These are phyloP conservation scores for Boletus semigastroideus DNA, from an alignment of 1,284 basidiomycete genomes.

Conservation along the genomic window DNA sequence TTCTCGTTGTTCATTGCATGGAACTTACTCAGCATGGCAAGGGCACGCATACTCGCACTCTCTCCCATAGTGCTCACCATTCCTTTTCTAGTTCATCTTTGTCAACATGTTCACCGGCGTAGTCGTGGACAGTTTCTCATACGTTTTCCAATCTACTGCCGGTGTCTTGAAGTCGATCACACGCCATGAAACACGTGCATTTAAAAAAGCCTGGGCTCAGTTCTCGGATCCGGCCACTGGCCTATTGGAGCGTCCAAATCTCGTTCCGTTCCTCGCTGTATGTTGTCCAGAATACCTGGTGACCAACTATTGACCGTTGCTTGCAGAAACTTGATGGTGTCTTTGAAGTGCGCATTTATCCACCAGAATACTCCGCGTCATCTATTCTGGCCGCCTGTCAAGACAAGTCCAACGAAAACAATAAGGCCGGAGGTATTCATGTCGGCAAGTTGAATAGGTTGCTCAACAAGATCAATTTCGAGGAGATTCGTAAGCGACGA, in stretches of 20 bases:
- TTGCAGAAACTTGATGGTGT: slow-evolving; percentile 74
- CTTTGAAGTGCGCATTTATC: slow-evolving; percentile 86
- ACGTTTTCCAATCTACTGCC: slow-evolving; percentile 88
- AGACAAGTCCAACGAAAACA: slow-evolving; percentile 24
- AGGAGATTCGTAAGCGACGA: slow-evolving; percentile 62
- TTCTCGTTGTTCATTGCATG: slow-evolving; percentile 91
- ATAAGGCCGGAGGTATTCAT: slow-evolving; percentile 57
- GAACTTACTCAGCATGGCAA: slow-evolving; percentile 95
- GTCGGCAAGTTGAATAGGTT: slow-evolving; percentile 59
- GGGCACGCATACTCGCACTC: slow-evolving; percentile 23
- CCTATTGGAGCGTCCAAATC: slow-evolving; percentile 69
- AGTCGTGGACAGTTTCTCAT: slow-evolving; percentile 96
- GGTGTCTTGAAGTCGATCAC: slow-evolving; percentile 76
- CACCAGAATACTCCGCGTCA: slow-evolving; percentile 60
- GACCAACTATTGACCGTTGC: neutral
- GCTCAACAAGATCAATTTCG: slow-evolving; percentile 66
- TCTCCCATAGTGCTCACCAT: neutral
- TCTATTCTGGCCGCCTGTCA: slow-evolving; percentile 56
- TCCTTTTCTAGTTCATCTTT: slow-evolving; percentile 76
- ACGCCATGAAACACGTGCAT: slow-evolving; percentile 87
- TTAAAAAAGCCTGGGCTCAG: slow-evolving; percentile 93
- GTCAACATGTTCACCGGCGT: slow-evolving; percentile 96
- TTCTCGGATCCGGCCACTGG: slow-evolving; percentile 81
- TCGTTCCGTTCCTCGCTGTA: slow-evolving; percentile 83
- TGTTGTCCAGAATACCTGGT: slow-evolving; percentile 31